Percentiles rank a stretch among this genome's conserved stretches.
Evolutionary conservation across 2,329 filamentous ascomycete genomes (phyloP).

Genomic region (Coniochaeta sp.): DNA sequence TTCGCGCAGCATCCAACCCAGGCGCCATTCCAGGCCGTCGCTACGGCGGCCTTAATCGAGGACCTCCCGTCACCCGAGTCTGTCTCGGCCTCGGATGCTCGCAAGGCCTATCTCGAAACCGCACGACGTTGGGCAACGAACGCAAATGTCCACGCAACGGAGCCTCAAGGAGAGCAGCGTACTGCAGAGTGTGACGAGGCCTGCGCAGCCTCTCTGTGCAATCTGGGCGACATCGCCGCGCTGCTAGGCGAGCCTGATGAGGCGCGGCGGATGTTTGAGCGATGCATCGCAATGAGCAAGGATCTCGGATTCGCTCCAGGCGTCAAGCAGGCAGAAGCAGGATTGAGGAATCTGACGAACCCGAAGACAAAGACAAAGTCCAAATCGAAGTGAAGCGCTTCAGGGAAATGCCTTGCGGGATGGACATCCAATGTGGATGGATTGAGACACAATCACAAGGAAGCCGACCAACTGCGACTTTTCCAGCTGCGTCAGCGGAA

Average conservation of each 20-base stretch:
- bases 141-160: conserved; percentile 59
- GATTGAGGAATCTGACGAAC: conserved; percentile 25
- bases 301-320: conserved; percentile 46
- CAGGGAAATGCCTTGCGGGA: neutral
- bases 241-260: conserved; percentile 60
- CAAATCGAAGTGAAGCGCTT: neutral
- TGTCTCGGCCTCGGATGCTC: conserved; percentile 36
- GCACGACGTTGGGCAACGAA: conserved; percentile 75
- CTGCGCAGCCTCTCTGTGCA: conserved; percentile 78
- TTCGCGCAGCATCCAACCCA: conserved; percentile 60
- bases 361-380: conserved; percentile 4
- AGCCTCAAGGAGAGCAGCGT: conserved; percentile 58
- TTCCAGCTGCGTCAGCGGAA: neutral
- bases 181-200: conserved; percentile 77
- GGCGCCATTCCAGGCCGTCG: conserved; percentile 23
- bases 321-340: conserved; percentile 43
- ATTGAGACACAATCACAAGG: no score
- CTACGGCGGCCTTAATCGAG: conserved; percentile 11
- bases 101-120: conserved; percentile 57
- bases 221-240: conserved; percentile 76
- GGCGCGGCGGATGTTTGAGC: conserved; percentile 61
- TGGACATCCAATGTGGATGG: no score
- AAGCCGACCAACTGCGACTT: neutral
- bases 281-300: conserved; percentile 57
- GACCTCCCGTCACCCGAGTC: conserved; percentile 14